Conservation (phyloP, 1,139 yeast genomes). For the Candida sojae region DNA sequence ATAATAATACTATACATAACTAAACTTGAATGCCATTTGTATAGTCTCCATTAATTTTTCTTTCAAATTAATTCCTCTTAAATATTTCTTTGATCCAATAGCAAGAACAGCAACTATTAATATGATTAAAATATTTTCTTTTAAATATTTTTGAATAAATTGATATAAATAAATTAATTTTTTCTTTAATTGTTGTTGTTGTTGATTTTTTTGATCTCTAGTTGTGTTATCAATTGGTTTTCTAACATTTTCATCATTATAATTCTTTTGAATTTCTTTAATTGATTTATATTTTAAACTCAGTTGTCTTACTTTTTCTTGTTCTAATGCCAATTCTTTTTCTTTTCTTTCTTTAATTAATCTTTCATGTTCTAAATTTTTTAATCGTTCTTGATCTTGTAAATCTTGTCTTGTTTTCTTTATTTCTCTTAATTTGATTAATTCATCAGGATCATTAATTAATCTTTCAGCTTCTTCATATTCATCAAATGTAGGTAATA, state of each 20-base stretch:
- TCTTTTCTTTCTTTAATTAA: constrained; percentile 22
- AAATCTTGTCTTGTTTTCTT: constrained; percentile 19
- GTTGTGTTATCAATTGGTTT: constrained; percentile 5
- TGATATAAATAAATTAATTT: constrained; percentile 18
- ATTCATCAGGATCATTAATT: constrained; percentile 21
- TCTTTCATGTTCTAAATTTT: constrained; percentile 22
- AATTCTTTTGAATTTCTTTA: constrained; percentile 24
- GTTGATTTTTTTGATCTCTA: too few species aligned
- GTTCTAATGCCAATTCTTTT: constrained; percentile 15
- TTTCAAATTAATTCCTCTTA: constrained; percentile 28
- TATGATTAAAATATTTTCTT: constrained; percentile 32
- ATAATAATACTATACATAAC: constrained; percentile 26
- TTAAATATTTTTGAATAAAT: constrained; percentile 24
- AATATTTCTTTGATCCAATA: constrained; percentile 22
- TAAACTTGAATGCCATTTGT: constrained; percentile 48
- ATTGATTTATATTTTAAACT: constrained; percentile 37
- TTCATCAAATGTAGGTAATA: constrained; percentile 32
- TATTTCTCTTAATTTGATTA: constrained; percentile 20
- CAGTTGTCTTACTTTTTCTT: constrained; percentile 24
- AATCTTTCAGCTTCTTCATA: constrained; percentile 30
- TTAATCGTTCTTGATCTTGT: constrained; percentile 19
- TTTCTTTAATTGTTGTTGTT: constrained; percentile 13
- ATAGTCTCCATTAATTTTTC: constrained; percentile 39
- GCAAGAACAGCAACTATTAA: constrained; percentile 24
- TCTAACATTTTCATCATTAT: constrained; percentile 12